A percentile compares a stretch with the other conserved stretches of the same genome.
phyloP scores from a whole-genome alignment of 2,329 filamentous ascomycete species.

The Paradendryphiella salina region DNA sequence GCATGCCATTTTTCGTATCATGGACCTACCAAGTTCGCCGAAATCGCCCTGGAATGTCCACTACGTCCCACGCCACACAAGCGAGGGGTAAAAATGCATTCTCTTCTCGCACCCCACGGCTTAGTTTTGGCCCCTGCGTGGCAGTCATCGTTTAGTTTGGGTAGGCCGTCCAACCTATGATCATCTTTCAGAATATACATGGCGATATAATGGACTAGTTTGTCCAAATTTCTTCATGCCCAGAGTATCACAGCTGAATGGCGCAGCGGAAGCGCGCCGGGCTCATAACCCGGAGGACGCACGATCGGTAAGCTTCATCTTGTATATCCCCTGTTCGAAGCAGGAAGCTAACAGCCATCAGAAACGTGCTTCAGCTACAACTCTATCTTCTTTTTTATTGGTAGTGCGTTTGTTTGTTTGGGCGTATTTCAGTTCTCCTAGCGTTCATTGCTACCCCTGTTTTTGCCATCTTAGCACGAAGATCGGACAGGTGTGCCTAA shows the following conservation, averaged over 20 bases:
- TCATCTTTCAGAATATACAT: too few species aligned
- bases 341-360: background rate
- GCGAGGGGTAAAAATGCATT: conserved; percentile 7
- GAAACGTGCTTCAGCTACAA: conserved; percentile 10
- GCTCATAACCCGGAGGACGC: conserved; percentile 46
- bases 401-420: too few species aligned
- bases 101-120: background rate
- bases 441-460: too few species aligned
- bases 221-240: background rate
- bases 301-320: conserved; percentile 23
- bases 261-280: conserved; percentile 46
- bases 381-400: background rate
- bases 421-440: too few species aligned
- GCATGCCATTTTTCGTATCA: background rate
- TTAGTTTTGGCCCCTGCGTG: too few species aligned
- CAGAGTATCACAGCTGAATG: conserved; percentile 34
- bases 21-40: background rate
- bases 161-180: too few species aligned
- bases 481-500: too few species aligned
- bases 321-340: background rate
- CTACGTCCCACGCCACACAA: background rate
- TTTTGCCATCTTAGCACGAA: too few species aligned
- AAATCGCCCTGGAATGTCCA: background rate
- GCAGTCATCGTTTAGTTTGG: too few species aligned
- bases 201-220: background rate